phyloP scores from a whole-genome alignment of 768 basidiomycete species.

The Calocybe cyanea region DNA sequence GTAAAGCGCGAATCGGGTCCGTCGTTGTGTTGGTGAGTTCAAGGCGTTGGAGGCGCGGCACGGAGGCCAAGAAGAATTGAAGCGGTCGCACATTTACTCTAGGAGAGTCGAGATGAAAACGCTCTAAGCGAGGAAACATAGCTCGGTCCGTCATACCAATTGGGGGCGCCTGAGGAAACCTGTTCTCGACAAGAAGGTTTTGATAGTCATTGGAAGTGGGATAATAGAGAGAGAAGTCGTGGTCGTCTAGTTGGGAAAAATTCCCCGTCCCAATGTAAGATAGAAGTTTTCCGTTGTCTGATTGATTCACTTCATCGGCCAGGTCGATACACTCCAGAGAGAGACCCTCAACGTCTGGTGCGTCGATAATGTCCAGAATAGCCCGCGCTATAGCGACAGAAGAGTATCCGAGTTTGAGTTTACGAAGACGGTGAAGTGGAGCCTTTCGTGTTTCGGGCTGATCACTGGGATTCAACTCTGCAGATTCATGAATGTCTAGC shows the following conservation, averaged over 20 bases:
- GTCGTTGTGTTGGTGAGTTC: slow-evolving; percentile 34
- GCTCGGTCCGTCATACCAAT: too few relatives aligned
- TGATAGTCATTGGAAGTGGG: slow-evolving; percentile 5
- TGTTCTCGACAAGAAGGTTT: too few relatives aligned
- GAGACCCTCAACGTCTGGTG: slow-evolving; percentile 34
- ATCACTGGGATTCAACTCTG: slow-evolving; percentile 28
- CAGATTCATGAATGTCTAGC: slow-evolving; percentile 48
- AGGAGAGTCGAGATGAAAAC: too few relatives aligned
- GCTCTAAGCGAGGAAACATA: too few relatives aligned
- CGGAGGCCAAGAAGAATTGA: slow-evolving; percentile 27
- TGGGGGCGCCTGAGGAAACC: too few relatives aligned
- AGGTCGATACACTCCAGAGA: slow-evolving; percentile 41
- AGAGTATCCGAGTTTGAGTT: slow-evolving; percentile 43
- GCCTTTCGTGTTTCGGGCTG: slow-evolving; percentile 22
- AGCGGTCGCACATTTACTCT: too few relatives aligned
- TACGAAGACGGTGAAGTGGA: slow-evolving; percentile 32
- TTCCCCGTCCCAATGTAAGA: slow-evolving; percentile 33
- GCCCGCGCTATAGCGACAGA: slow-evolving; percentile 32
- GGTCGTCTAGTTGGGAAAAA: slow-evolving; percentile 15
- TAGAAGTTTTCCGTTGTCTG: slow-evolving; percentile 37
- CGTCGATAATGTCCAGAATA: slow-evolving; percentile 37
- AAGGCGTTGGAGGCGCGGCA: slow-evolving; percentile 25
- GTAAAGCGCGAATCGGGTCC: slow-evolving; percentile 27
- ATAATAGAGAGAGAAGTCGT: slow-evolving; percentile 13
- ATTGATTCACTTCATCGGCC: slow-evolving; percentile 33